Evolutionary conservation across 2,329 filamentous ascomycete genomes (phyloP).

Genomic region (Coniosporium tulheliwenetii): DNA sequence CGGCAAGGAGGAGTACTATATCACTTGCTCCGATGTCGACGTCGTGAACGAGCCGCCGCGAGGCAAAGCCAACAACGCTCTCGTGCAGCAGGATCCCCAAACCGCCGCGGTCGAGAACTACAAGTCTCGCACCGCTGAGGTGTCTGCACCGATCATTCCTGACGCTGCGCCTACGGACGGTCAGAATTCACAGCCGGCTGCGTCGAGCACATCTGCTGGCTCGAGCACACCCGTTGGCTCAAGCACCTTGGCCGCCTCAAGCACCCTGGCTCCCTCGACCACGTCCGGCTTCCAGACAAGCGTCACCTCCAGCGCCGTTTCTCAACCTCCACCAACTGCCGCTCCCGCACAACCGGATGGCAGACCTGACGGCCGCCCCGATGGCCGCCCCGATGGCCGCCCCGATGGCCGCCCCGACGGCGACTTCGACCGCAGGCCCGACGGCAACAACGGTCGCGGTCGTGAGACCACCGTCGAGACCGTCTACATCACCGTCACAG

Average conservation of each 20-base stretch:
- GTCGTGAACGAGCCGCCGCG: constrained; percentile 24
- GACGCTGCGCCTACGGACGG: neutral
- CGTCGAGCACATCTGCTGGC: neutral
- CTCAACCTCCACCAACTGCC: neutral
- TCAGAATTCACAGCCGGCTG: no score
- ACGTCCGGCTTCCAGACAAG: neutral
- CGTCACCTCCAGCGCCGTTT: neutral
- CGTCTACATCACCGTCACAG: no score
- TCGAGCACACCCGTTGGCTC: neutral
- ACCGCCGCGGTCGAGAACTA: constrained; percentile 22
- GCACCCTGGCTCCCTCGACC: neutral
- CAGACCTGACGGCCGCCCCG: no score
- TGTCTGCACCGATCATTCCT: constrained; percentile 12
- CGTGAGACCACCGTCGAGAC: no score
- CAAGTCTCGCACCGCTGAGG: constrained; percentile 20
- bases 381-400: no score
- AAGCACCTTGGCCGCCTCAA: no score
- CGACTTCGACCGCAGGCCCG: no score
- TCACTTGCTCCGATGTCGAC: constrained; percentile 40
- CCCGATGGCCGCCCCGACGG: no score
- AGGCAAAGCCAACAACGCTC: constrained; percentile 1
- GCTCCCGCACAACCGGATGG: no score
- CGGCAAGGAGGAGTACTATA: constrained; percentile 42
- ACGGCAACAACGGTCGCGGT: no score
- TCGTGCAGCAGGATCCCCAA: constrained; percentile 25